Base-by-base conservation (phyloP, 1,284 basidiomycete species). In the Ceratobasidium sp. region DNA sequence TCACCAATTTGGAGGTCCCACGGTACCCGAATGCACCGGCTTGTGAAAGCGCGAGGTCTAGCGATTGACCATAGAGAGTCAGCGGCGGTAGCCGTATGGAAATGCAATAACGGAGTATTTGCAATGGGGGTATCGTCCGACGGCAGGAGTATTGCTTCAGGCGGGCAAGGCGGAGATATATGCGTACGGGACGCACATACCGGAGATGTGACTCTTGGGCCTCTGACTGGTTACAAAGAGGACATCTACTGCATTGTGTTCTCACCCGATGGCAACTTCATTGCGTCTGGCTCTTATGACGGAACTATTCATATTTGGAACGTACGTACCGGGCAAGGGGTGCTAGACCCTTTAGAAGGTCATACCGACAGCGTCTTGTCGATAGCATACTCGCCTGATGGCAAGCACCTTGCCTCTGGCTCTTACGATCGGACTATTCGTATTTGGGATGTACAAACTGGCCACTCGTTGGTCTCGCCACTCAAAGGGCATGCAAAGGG, bases 201-300 rank as follows among this genome's bases (percentile, higher is more conserved):
- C 3, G 45, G 75, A 10, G 1, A 49, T 35, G 1, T 33, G 26
- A 8, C 37, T 8, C 8, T 49, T 33, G 28, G 2, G 17, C 11
- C 28, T 3, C 20, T 65, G 8, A 42, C 3, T n/a, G 64, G 75
- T n/a, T 49, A 76, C 31, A 5, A 4, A 0, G 20, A 42, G 1
- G 1, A 0, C 3, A 37, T 76, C 42, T 0, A 7, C 4, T 67
- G 33, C 2, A 35, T 76, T 17, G 37, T 31, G 10, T 76, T 68
- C 64, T 76, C 75, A 26, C 65, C 75, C 15, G 63, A 68, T 56
- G 75, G 63, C 13, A 33, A 51, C 10, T 26, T 37, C n/a, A 51
- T 76, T 47, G 28, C 42, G 10, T 67, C 63, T 65, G 63, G 63
- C 37, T 65, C 39, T 20, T 4, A 23, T 65, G 63, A 65, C 26